These are phyloP conservation scores for Fusarium longipes DNA, from an alignment of 2,329 filamentous ascomycete genomes.

Conservation along the genomic window DNA sequence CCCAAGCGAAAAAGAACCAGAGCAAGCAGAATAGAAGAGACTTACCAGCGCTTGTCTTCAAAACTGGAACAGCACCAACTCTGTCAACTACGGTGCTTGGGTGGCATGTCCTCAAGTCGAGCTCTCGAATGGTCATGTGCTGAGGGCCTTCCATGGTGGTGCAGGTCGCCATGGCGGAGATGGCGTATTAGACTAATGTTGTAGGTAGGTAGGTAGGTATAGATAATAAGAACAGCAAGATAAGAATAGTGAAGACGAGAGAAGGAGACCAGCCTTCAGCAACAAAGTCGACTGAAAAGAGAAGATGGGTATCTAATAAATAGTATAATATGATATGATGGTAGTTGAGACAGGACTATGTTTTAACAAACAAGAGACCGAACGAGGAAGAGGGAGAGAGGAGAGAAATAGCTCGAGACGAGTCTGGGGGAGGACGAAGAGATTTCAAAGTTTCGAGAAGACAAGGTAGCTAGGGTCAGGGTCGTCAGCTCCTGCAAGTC, in stretches of 20 bases:
- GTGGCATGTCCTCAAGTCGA: constrained; percentile 61
- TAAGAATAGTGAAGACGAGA: constrained; percentile 14
- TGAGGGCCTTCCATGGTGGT: constrained; percentile 48
- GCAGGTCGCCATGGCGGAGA: constrained; percentile 28
- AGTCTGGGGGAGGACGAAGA: constrained; percentile 36
- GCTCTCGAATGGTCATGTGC: constrained; percentile 58
- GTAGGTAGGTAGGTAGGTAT: constrained; percentile 12
- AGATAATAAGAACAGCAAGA: constrained; percentile 23
- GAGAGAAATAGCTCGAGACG: constrained; percentile 31
- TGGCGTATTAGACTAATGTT: constrained; percentile 22
- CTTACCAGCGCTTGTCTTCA: constrained; percentile 71
- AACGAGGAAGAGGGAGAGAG: constrained; percentile 22
- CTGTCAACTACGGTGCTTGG: constrained; percentile 63
- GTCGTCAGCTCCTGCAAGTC: constrained; percentile 37
- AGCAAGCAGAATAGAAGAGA: constrained; percentile 33
- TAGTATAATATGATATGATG: constrained; percentile 23
- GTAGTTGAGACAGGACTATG: constrained; percentile 2
- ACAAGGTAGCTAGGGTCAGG: constrained; percentile 15
- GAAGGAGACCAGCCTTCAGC: constrained; percentile 46
- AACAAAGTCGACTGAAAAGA: constrained; percentile 33
- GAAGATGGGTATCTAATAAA: constrained; percentile 20
- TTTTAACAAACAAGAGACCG: constrained; percentile 20
- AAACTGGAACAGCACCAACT: constrained; percentile 66
- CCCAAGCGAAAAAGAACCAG: constrained; percentile 18
- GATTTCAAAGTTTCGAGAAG: constrained; percentile 41